Base-by-base conservation (phyloP, 345 rosid species). In the Bruguiera parviflora region DNA sequence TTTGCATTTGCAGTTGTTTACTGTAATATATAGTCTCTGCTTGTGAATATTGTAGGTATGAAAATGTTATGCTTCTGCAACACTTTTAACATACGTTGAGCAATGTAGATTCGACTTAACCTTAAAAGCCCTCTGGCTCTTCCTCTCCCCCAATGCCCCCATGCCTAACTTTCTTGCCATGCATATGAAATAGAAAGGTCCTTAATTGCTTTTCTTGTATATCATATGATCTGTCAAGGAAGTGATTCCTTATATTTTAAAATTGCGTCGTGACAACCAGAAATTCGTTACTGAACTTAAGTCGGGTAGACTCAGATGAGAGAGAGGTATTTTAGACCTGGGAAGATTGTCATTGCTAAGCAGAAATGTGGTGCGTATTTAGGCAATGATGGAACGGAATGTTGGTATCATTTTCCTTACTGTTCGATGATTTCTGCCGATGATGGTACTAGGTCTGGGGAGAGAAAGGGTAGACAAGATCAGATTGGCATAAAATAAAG, bases 21-120 rank as follows among this genome's bases (percentile, higher is more conserved):
- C 82, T 72, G 4, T 53, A 76, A 74, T 68, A 72, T 53, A 68
- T 58, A 71, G 71, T 73, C 69, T 68, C 65, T 68, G 57, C 73
- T 73, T 88, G 90, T 88, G 88, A 80, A 88, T 86, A 86, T 77
- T 78, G 77, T 84, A 84, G 87, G 78, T 71, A 69, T 69, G 74
- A 75, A 71, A 32, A 71, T 80, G 76, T 66, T 70, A 67, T 66
- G 82, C 72, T 73, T 77, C 66, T 73, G 73, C 74, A 73, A 70
- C 65, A 74, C 78, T 72, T 73, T 35, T 51, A 62, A 76, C 64
- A 53, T 73, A 70, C 64, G 49, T 61, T 56, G 58, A 73, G 72
- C 66, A 81, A 73, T 77, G 58, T 73, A 77, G 74, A 20, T 77
- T 58, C 66, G 60, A 61, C 24, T 63, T 70, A 53, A 67, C 63